Percentiles rank a stretch among this genome's conserved stretches.
Conservation (phyloP, 2,329 filamentous ascomycete species). For the Ophiostoma ulmi region DNA sequence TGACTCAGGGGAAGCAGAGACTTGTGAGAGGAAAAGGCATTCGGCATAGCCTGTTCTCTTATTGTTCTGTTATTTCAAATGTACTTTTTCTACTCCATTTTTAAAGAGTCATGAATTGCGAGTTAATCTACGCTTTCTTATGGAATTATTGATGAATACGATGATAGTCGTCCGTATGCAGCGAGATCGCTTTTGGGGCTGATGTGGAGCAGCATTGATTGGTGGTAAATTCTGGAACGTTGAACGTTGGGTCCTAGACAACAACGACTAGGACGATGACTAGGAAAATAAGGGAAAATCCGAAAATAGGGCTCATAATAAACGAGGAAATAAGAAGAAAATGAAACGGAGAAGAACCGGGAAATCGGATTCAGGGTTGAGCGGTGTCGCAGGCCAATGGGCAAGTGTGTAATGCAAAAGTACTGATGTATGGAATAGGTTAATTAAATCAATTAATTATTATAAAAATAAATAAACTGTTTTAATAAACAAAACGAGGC, state of each 20-base stretch:
- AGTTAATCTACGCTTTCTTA: not conserved
- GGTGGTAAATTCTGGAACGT: conserved; percentile 12
- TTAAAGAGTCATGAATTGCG: not conserved
- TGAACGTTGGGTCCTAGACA: not conserved
- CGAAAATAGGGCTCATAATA: not conserved
- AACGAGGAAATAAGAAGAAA: not conserved
- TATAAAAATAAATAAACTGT: not conserved
- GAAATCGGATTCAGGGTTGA: not conserved
- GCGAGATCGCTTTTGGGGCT: conserved; percentile 10
- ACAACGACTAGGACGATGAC: not conserved
- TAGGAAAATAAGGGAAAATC: not conserved
- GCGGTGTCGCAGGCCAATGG: not conserved
- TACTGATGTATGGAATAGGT: too few species aligned
- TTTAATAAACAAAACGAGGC: not conserved
- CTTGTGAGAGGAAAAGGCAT: not conserved
- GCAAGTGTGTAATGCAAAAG: not conserved
- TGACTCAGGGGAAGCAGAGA: not conserved
- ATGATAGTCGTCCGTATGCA: not conserved
- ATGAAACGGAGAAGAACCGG: not conserved
- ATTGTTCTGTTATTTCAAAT: not conserved
- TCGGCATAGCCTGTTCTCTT: not conserved
- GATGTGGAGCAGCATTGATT: conserved; percentile 5
- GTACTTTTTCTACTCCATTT: too few species aligned
- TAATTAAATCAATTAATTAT: not conserved
- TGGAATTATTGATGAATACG: not conserved